A percentile compares a stretch with the other conserved stretches of the same genome.
Conservation (phyloP, 2,329 filamentous ascomycete species). For the Fusarium nurragi region DNA sequence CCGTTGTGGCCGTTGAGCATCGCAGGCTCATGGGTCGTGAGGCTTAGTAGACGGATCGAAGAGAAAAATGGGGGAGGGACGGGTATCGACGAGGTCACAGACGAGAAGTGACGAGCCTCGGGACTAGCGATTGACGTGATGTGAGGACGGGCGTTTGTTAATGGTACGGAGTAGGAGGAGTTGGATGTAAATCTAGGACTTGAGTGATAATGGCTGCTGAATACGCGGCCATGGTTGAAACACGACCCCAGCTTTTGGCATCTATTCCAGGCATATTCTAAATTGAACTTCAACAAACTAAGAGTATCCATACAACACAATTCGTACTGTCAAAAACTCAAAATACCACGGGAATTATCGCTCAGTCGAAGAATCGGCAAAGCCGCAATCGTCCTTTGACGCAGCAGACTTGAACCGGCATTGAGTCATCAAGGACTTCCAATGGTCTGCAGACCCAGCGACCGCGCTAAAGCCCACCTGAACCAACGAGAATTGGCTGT, state of each 20-base stretch:
- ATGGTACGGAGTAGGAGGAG: neutral
- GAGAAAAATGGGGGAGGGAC: constrained; percentile 8
- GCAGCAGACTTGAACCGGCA: constrained; percentile 28
- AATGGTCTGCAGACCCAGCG: neutral
- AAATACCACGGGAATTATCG: neutral
- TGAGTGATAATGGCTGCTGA: constrained; percentile 15
- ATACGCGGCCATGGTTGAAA: constrained; percentile 40
- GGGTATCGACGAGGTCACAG: constrained; percentile 28
- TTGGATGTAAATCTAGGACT: constrained; percentile 26
- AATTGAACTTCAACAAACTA: neutral
- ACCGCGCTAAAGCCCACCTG: neutral
- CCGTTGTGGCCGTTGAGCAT: neutral
- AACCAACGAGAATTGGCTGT: neutral
- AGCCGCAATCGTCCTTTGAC: constrained; percentile 4
- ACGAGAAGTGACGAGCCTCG: constrained; percentile 13
- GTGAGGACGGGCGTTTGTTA: neutral
- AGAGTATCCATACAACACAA: neutral
- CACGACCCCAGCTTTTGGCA: neutral
- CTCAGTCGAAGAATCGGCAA: neutral
- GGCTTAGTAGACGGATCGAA: constrained; percentile 16
- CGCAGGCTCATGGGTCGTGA: constrained; percentile 1
- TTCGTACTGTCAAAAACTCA: neutral
- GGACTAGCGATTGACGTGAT: neutral
- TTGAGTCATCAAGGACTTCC: constrained; percentile 40
- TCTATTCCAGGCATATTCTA: neutral